Conservation (phyloP, 805 yeast species). For the Lipomyces mesembrius region DNA sequence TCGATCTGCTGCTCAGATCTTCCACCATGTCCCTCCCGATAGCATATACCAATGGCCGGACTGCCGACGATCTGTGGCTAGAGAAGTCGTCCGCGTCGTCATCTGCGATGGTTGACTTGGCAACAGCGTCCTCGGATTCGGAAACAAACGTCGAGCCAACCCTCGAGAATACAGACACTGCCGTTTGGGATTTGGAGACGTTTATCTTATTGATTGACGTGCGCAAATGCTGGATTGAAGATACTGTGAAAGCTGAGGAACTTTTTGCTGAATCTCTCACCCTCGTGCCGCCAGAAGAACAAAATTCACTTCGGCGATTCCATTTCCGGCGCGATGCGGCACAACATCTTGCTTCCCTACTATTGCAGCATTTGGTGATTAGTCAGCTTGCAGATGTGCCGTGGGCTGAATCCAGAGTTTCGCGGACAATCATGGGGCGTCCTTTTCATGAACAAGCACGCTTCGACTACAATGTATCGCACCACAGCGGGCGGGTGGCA, state of each 20-base stretch:
- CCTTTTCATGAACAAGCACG: constrained; percentile 10
- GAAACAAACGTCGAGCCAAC: neutral
- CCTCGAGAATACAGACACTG: neutral
- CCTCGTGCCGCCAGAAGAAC: constrained; percentile 24
- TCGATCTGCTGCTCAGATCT: too few species aligned
- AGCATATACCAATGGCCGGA: neutral
- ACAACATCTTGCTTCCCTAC: constrained; percentile 25
- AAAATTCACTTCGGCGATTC: constrained; percentile 13
- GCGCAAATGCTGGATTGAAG: constrained; percentile 9
- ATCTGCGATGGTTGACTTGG: neutral
- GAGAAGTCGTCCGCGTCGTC: neutral
- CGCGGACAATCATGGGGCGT: constrained; percentile 20
- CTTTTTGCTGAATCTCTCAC: constrained; percentile 10
- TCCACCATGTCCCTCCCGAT: neutral
- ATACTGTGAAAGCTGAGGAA: neutral
- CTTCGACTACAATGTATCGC: constrained; percentile 35
- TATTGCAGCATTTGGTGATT: constrained; percentile 28
- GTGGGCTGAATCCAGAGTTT: constrained; percentile 16
- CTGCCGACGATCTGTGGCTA: neutral
- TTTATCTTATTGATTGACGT: constrained; percentile 3
- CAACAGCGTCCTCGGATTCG: neutral
- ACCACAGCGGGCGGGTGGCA: constrained; percentile 30
- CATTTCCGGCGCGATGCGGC: constrained; percentile 27
- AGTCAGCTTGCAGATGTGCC: constrained; percentile 8
- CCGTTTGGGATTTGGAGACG: constrained; percentile 2